phyloP scores from a whole-genome alignment of 495 filamentous ascomycete genomes.

The Podospora pseudocomata region DNA sequence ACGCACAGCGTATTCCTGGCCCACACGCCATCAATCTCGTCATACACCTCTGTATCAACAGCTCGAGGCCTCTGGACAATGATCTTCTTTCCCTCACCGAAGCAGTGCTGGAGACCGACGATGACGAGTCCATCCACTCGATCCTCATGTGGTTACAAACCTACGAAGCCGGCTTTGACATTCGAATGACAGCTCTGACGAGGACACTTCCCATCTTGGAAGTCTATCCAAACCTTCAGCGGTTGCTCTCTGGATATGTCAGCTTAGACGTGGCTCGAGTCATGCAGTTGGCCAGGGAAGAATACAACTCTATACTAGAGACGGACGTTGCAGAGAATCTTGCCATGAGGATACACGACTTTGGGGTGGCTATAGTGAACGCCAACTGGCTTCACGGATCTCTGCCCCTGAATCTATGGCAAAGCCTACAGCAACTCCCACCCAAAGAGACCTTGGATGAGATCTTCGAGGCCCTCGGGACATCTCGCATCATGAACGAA shows the following conservation, averaged over 20 bases:
- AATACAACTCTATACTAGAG: constrained; percentile 8
- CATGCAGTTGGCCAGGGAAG: constrained; percentile 13
- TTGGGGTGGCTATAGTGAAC: constrained; percentile 12
- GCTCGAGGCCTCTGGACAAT: constrained; percentile 7
- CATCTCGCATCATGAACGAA: background rate
- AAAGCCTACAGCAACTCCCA: constrained; percentile 13
- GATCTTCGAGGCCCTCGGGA: constrained; percentile 16
- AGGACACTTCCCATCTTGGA: constrained; percentile 14
- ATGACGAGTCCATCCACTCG: constrained; percentile 15
- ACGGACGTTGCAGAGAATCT: constrained; percentile 19
- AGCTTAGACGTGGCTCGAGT: constrained; percentile 13
- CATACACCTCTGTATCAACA: constrained; percentile 18
- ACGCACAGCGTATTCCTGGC: constrained; percentile 12
- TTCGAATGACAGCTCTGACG: constrained; percentile 21
- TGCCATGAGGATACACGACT: constrained; percentile 16
- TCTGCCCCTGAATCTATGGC: constrained; percentile 9
- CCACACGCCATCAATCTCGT: constrained; percentile 15
- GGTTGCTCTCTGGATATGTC: constrained; percentile 9
- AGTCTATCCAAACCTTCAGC: constrained; percentile 1
- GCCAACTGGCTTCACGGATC: constrained; percentile 15
- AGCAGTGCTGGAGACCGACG: constrained; percentile 16
- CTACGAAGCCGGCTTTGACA: constrained; percentile 13
- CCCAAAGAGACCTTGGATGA: constrained; percentile 14
- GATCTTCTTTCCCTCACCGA: constrained; percentile 13
- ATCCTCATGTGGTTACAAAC: constrained; percentile 13